phyloP scores from a whole-genome alignment of 768 basidiomycete genomes.

The Strobilomyces echinocephalus region DNA sequence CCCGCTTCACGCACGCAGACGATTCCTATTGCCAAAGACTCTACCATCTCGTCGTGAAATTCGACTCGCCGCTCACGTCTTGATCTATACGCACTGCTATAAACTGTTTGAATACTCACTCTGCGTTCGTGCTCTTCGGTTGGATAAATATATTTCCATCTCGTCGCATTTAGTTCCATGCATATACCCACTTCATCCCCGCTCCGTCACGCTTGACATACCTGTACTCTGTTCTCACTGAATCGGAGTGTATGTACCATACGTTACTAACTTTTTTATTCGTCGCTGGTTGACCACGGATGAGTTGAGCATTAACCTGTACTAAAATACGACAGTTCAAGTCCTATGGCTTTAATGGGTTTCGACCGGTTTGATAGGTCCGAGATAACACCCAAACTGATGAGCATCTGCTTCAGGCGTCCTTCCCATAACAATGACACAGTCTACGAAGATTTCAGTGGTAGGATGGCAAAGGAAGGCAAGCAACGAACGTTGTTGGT shows the following conservation, averaged over 20 bases:
- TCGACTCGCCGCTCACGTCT: constrained; percentile 1
- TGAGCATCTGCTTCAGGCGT: constrained; percentile 79
- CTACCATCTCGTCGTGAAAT: constrained; percentile 24
- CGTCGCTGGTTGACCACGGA: background rate
- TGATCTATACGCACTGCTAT: constrained; percentile 12
- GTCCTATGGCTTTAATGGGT: constrained; percentile 83
- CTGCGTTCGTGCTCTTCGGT: constrained; percentile 13
- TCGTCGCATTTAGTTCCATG: constrained; percentile 13
- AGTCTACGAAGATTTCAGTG: constrained; percentile 46
- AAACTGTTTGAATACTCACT: constrained; percentile 11
- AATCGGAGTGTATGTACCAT: constrained; percentile 19
- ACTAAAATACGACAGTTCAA: constrained; percentile 94
- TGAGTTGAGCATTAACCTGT: constrained; percentile 36
- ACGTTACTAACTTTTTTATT: constrained; percentile 19
- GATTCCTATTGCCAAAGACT: constrained; percentile 25
- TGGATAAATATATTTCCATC: constrained; percentile 16
- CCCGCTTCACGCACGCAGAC: constrained; percentile 22
- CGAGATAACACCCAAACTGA: constrained; percentile 88
- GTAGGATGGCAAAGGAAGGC: background rate
- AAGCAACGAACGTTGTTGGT: constrained; percentile 71
- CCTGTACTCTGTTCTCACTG: constrained; percentile 17
- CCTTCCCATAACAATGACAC: constrained; percentile 94
- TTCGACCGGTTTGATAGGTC: constrained; percentile 81
- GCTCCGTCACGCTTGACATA: constrained; percentile 13
- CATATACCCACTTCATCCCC: constrained; percentile 22